Conservation (phyloP, 345 rosid genomes). For the Lagerstroemia speciosa region DNA sequence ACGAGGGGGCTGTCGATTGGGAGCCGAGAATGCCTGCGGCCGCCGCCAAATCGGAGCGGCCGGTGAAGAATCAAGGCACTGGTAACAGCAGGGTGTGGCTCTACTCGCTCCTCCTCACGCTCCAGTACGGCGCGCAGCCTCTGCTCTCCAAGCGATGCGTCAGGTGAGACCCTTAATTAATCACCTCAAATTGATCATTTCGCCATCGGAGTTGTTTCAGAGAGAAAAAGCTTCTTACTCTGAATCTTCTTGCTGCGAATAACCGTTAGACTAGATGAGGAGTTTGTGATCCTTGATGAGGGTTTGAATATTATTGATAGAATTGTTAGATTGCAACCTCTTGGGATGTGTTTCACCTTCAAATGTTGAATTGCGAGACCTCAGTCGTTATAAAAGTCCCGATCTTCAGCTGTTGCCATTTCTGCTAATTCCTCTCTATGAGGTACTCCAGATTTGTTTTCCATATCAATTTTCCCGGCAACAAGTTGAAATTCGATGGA, state of each 20-base stretch:
- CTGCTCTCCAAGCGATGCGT: conserved; percentile 81
- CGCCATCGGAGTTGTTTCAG: background rate
- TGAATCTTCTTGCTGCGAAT: background rate
- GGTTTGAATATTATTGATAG: background rate
- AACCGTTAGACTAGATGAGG: background rate
- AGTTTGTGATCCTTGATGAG: background rate
- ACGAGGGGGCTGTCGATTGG: background rate
- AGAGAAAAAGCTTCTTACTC: background rate
- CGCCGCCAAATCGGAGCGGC: conserved; percentile 11
- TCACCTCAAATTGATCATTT: background rate
- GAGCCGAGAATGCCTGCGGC: conserved; percentile 6
- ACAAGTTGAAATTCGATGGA: background rate
- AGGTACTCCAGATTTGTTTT: background rate
- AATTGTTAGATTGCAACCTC: background rate
- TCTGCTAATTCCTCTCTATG: background rate
- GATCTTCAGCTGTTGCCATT: background rate
- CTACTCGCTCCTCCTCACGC: conserved; percentile 61
- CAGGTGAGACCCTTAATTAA: conserved; percentile 29
- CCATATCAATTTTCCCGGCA: background rate
- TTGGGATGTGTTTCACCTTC: background rate
- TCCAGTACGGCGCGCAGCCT: conserved; percentile 96
- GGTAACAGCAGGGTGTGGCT: conserved; percentile 33
- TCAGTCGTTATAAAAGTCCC: background rate
- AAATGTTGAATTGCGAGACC: background rate
- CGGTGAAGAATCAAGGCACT: conserved; percentile 1